Evolutionary conservation across 148 eudicot species (phyloP), one percentile per base, ranked within the genome.

Genomic region (Silene uniflora): DNA sequence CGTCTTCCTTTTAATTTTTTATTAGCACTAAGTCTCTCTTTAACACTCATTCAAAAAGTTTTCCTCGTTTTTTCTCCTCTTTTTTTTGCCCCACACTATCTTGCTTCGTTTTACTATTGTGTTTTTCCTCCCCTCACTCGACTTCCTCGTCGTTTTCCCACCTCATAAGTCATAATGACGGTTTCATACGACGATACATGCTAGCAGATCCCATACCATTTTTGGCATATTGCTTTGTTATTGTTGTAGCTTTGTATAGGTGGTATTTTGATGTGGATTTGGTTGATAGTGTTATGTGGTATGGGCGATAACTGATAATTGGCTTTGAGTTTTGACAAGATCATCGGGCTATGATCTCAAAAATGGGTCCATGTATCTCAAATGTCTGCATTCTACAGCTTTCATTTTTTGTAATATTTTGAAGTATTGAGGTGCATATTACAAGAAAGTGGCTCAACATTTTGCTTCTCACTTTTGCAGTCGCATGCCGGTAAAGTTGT

Each of bases 401-500:
- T 52, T 2, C 52, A 29, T 10, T 62, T 18, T 62, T 54, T 19
- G 12, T 18, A 19, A 16, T 52, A 52, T 52, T 69, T 70, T 23
- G 58, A 19, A 42, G 32, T 23, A 35, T 19, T 13, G 12, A 47
- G 25, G 13, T 52, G 56, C 60, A 35, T 69, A 11, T 39, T 29
- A 47, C 60, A 19, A 0, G 10, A 16, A 19, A 47, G 35, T 62
- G 60, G 16, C 27, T 17, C 23, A 39, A 22, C 39, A 10, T 9
- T 21, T 17, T 78, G 29, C 24, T 60, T 74, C 23, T 12, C 32
- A 67, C 62, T 4, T 81, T 77, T 73, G 81, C 90, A 94, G 98
- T 94, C 98, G 4, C 98, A 94, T 83, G 98, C 98, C 78, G 98
- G 98, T 19, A 94, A 94, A 90, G 98, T 94, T 76, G 97, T 94